phyloP scores from a whole-genome alignment of 345 rosid species.

The Eucalyptus pauciflora region DNA sequence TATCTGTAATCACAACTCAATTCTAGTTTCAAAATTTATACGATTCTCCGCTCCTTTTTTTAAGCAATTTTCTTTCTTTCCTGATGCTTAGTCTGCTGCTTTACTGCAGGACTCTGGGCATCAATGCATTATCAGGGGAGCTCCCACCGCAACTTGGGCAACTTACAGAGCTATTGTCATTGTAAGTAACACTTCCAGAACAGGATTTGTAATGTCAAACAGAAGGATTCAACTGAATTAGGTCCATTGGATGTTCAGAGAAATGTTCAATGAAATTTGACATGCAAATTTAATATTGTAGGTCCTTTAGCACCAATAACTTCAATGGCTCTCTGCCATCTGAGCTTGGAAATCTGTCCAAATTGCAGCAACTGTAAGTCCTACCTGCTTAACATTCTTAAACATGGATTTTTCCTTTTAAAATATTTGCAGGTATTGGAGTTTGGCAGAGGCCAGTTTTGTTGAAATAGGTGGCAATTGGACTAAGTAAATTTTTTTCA shows the following conservation, averaged over 20 bases:
- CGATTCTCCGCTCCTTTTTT: not conserved
- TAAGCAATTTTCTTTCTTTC: not conserved
- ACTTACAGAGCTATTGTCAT: constrained; percentile 27
- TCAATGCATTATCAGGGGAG: constrained; percentile 30
- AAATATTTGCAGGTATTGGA: not conserved
- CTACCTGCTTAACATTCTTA: not conserved
- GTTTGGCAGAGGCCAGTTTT: not conserved
- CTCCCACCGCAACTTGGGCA: not conserved
- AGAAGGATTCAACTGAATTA: not conserved
- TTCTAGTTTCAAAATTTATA: not conserved
- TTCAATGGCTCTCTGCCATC: not conserved
- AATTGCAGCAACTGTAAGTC: not conserved
- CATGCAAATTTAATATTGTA: not conserved
- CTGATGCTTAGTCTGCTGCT: not conserved
- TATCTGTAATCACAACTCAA: not conserved
- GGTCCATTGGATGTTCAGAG: not conserved
- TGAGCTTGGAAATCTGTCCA: not conserved
- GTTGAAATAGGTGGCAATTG: not conserved
- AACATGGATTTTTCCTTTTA: not conserved
- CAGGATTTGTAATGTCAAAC: not conserved
- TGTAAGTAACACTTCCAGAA: constrained; percentile 25
- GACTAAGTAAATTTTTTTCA: not conserved
- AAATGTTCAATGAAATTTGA: not conserved
- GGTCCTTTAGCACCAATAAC: not conserved
- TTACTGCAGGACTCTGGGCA: not conserved